Base-by-base conservation (phyloP, 2,329 filamentous ascomycete genomes). In the Penicillium sp. region DNA sequence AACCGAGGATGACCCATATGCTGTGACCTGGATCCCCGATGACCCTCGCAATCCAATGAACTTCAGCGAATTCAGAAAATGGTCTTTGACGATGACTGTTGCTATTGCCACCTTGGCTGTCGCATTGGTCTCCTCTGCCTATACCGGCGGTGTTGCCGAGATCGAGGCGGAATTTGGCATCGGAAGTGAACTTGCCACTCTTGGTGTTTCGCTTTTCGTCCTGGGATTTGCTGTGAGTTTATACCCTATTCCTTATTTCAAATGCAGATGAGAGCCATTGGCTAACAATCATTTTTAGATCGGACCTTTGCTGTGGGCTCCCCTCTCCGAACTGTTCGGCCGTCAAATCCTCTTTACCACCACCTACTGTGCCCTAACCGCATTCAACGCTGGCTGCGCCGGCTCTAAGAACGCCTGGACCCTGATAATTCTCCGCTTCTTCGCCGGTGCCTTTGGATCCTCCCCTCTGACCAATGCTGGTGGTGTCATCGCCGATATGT, bases 31-130 rank as follows among this genome's bases (percentile, higher is more conserved):
- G 74, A 81, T 90, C 19, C 81, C 83, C 16, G 71, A 84, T 48
- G 89, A 92, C 68, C 81, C 82, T 9, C 82, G 84, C 59, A 88
- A 91, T 69, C 87, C 88, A 1, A 82, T 87, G 79, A 76, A 77
- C 45, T 89, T 85, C 63, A 73, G 80, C 9, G 55, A 66, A 2
- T 51, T 66, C 24, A 82, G 81, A 71, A 90, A 90, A 75, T 91
- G 88, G 88, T 67, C 70, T 26, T 83, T 88, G 59, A 88, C 86
- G 1, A 66, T 83, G 48, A 69, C 87, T 36, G 83, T 87, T 52
- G 87, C 88, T 11, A 63, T 88, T 24, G 84, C 88, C 13, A 88
- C 87, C 1, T 79, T 92, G 39, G 87, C 75, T 24, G 87, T 91
- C 26, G 79, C 89, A 2, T 88, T 92, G 63, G 83, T 85, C 50